Base-by-base conservation (phyloP, 331 rosid genomes). In the Arachis monticola region DNA sequence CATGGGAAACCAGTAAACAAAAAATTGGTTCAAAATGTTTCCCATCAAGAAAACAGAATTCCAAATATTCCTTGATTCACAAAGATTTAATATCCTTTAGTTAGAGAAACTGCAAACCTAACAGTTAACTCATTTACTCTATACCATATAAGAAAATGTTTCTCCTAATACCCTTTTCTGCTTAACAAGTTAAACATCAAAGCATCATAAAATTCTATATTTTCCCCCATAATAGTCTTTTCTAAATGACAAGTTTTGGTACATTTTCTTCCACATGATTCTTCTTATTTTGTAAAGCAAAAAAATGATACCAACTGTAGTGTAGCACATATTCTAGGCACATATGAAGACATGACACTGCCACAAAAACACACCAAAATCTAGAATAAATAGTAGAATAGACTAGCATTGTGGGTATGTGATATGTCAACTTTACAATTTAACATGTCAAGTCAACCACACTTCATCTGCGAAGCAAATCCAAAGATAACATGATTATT, bases 1-100 rank as follows among this genome's bases (percentile, higher is more conserved):
- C 52, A 77, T 60, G 42, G 58, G 4, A 62, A 71, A 67, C 53
- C 57, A 64, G 72, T n/a, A 60, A 58, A 74, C 51, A 57, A 45
- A 75, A 79, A 70, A 35, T 2, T 65, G 30, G 7, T 47, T 42
- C 5, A 40, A 74, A 45, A 67, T 50, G 51, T 60, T 69, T 41
- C 67, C 47, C 64, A 65, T 41, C n/a, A 61, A 70, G 32, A 35
- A 65, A 67, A 71, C 58, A 67, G 61, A 64, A 46, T 17, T 44
- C 22, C 41, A 75, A 75, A 68, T 56, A 74, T 12, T 27, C 31
- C 8, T 51, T 58, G 22, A 69, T 40, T 38, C 2, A 57, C 70
- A 57, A 50, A 50, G 65, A 41, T 58, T 44, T 48, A 69, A 69
- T 67, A 73, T 63, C 74, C 35, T 69, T 41, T 64, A 51, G 44